Evolutionary conservation across 305 asterid species (phyloP).

Genomic region (Plantago lanceolata): DNA sequence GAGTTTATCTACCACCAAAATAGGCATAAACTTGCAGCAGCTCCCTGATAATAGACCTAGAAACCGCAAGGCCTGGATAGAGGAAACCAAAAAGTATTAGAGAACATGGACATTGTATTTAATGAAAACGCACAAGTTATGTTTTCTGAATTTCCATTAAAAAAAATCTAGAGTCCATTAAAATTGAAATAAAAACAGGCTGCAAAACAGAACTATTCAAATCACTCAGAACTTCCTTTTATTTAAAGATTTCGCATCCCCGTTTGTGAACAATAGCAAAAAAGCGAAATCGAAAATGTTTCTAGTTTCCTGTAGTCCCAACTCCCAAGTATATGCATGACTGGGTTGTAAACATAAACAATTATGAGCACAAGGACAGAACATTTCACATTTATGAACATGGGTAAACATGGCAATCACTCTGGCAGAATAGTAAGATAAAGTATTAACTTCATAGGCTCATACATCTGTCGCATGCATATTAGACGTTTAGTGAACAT

Average conservation of each 20-base stretch:
- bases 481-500: not conserved
- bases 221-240: no score
- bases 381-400: not conserved
- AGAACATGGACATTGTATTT: conserved; percentile 1
- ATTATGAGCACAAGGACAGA: no score
- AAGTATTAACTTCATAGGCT: no score
- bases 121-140: not conserved
- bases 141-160: not conserved
- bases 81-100: conserved; percentile 10
- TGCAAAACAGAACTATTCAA: no score
- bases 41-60: conserved; percentile 77
- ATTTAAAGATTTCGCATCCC: no score
- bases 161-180: no score
- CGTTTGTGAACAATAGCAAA: no score
- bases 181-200: no score
- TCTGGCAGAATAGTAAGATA: no score
- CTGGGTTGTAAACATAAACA: not conserved
- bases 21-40: conserved; percentile 70
- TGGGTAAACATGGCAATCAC: not conserved
- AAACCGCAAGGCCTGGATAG: conserved; percentile 64
- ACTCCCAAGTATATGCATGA: not conserved
- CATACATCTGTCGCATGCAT: not conserved
- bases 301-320: not conserved
- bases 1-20: conserved; percentile 46
- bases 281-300: not conserved